Evolutionary conservation across 2,329 filamentous ascomycete genomes (phyloP).

Genomic region (Cladophialophora exuberans): DNA sequence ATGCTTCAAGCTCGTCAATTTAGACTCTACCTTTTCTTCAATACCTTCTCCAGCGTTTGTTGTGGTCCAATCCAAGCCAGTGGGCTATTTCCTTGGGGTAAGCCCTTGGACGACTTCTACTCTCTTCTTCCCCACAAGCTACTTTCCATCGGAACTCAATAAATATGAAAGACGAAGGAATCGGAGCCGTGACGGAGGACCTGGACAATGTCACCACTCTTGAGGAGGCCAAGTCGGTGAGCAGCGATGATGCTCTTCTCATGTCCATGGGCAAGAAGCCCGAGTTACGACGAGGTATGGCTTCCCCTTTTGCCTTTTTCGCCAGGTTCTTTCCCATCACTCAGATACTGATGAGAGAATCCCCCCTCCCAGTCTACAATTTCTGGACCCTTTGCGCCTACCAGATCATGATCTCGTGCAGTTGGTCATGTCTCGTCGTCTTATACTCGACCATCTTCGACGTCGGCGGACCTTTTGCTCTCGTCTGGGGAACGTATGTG

Average conservation of each 20-base stretch:
- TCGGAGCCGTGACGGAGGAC: constrained; percentile 13
- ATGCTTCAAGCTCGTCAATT: constrained; percentile 2
- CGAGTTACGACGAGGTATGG: constrained; percentile 21
- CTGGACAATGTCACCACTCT: constrained; percentile 13
- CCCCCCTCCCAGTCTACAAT: constrained; percentile 28
- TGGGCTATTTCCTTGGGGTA: too few relatives aligned
- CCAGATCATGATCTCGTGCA: constrained; percentile 30
- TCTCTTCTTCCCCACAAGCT: neutral
- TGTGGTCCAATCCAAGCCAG: neutral
- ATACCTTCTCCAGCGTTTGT: neutral
- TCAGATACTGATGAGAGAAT: neutral
- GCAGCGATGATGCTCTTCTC: constrained; percentile 26
- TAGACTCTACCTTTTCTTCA: constrained; percentile 1
- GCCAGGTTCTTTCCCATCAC: too few relatives aligned
- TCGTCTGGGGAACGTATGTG: constrained; percentile 27
- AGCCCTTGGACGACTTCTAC: too few relatives aligned
- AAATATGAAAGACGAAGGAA: constrained; percentile 19
- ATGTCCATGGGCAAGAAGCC: constrained; percentile 31
- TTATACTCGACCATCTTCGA: constrained; percentile 31
- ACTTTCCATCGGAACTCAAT: neutral
- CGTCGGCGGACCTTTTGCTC: constrained; percentile 23
- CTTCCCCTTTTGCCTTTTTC: neutral
- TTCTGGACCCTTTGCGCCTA: constrained; percentile 29
- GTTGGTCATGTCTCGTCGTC: constrained; percentile 29
- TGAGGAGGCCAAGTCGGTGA: constrained; percentile 23